Base-by-base conservation (phyloP, 2,329 filamentous ascomycete genomes). In the Pyrenochaeta sp. region DNA sequence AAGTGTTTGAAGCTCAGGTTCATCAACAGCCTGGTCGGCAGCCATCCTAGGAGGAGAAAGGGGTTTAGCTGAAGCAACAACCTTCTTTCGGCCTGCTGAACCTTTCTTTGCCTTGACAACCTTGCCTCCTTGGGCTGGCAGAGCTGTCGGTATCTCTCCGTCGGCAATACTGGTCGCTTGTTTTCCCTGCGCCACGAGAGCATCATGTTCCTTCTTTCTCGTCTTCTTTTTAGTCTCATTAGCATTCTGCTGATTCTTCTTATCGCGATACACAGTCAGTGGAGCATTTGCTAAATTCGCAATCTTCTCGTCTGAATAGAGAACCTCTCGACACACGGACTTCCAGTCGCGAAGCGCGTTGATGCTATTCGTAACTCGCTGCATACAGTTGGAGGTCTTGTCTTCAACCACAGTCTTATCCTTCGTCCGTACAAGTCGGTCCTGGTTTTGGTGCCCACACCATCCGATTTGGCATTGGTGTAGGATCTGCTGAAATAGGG, bases 331-430 rank as follows among this genome's bases (percentile, higher is more conserved):
- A 24, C 60, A 60, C 15, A 54, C 40, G 9, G 27, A 44, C 48
- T 63, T 63, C 52, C 50, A 54, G 2, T 46, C 34, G 12, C 39
- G 43, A 9, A 63, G 51, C n/a, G 45, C 58, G 2, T 3, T 7
- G 40, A 57, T 50, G 9, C 54, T 44, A 6, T 56, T 42, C 10
- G 30, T 5, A 2, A 59, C 49, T 10, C 55, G 55, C 9, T n/a
- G 44, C 24, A 24, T 6, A 9, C 55, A 59, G 25, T n/a, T 50
- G 8, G 48, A 25, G 6, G 27, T 30, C 22, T 15, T 30, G 40
- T 62, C 56, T 1, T 12, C 30, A 12, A 27, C 19, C 12, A n/a
- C 32, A 13, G 34, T 25, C 27, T 19, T 34, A 2, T 49, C 34
- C 19, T 48, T 50, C n/a, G 27, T 22, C 12, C 40, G 13, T 2